A percentile compares a stretch with the other conserved stretches of the same genome.
Evolutionary conservation across 441 rosid genomes (phyloP).

Genomic region (Brassica hybrid): DNA sequence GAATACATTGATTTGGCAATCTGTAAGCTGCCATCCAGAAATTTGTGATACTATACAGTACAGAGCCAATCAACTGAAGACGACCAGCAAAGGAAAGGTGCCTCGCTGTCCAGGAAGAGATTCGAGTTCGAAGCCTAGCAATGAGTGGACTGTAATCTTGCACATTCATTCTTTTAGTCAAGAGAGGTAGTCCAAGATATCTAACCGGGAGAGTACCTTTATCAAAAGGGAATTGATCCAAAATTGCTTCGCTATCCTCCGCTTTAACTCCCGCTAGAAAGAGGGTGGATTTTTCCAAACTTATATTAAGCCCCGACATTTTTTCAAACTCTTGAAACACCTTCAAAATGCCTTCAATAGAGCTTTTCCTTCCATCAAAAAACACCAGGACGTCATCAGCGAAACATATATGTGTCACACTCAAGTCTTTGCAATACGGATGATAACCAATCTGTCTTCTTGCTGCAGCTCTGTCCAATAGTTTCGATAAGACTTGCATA

Average conservation of each 20-base stretch:
- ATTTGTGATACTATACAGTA: neutral
- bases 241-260: neutral
- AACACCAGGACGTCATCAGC: too few relatives aligned
- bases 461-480: too few relatives aligned
- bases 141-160: neutral
- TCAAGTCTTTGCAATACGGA: too few relatives aligned
- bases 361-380: too few relatives aligned
- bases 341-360: too few relatives aligned
- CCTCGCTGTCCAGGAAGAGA: neutral
- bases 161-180: neutral
- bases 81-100: neutral
- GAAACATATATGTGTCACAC: too few relatives aligned
- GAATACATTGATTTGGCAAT: neutral
- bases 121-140: neutral
- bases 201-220: neutral
- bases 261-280: too few relatives aligned
- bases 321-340: too few relatives aligned
- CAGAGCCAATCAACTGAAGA: neutral
- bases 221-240: neutral
- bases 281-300: too few relatives aligned
- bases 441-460: too few relatives aligned
- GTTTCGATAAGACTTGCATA: too few relatives aligned
- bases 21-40: neutral
- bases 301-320: too few relatives aligned
- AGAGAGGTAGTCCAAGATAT: neutral